Base-by-base conservation (phyloP, 306 rosid species). In the Malus sieversii region DNA sequence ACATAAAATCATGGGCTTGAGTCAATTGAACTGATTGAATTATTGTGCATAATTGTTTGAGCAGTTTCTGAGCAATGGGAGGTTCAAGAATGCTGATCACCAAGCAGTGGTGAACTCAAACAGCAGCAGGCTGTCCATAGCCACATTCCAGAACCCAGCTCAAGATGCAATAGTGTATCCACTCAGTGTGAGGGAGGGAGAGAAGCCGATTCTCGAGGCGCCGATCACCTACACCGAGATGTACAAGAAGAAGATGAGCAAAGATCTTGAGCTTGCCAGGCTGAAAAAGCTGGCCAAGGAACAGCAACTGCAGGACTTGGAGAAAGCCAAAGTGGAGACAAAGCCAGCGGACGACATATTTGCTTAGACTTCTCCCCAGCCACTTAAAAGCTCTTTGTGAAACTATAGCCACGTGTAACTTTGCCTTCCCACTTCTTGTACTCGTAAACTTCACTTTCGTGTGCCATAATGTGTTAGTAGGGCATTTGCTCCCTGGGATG, bases 91-190 rank as follows among this genome's bases (percentile, higher is more conserved):
- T 23, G 99, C 97, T 10, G 97, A 95, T 67, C 99, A 95, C 59
- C 93, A 87, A 73, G 99, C 97, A 22, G 99, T 92, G 75, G 99
- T 95, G 84, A 95, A 95, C 88, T 90, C 97, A 0, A 83, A 90
- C 80, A 13, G 29, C 10, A 90, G 91, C 70, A 83, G 99, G 33
- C 69, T 95, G 70, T 95, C 99, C 13, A 92, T 95, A 68, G 99
- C 99, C 0, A 95, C 97, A 8, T 95, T 92, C 78, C 97, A 92
- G 33, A 92, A 92, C 81, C 97, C 97, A 25, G 86, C 96, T 3
- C 90, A 82, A 18, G 86, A 92, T 1, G 96, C 97, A 5, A 81
- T 18, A 10, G 97, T 92, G 51, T 92, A 86, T 44, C 97, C 97
- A 27, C 46, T 92, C 76, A 86, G 83, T 80, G 20, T 88, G 10